These are phyloP conservation scores for Chaetothyriales sp. DNA, from an alignment of 2,329 filamentous ascomycete species.

Conservation along the genomic window DNA sequence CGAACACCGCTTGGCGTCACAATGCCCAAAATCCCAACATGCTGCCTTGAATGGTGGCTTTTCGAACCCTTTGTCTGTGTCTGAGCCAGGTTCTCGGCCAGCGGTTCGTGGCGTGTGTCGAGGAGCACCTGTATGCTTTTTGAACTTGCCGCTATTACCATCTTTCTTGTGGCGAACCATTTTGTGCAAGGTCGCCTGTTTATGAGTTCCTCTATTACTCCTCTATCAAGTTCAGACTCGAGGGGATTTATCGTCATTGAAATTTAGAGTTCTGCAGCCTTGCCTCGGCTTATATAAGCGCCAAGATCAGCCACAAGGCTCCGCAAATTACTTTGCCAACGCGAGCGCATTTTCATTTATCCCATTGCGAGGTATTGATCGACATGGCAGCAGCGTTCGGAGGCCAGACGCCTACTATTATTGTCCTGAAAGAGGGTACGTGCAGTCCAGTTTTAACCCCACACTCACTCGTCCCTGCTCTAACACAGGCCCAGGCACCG, in stretches of 20 bases:
- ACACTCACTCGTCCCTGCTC: slow-evolving; percentile 17
- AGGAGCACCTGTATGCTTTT: slow-evolving; percentile 49
- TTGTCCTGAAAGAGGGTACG: slow-evolving; percentile 93
- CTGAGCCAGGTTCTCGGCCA: slow-evolving; percentile 9
- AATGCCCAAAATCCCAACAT: slow-evolving; percentile 96
- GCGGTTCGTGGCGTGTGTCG: slow-evolving; percentile 37
- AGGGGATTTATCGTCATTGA: not conserved
- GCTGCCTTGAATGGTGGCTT: slow-evolving; percentile 64
- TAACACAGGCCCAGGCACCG: slow-evolving; percentile 53
- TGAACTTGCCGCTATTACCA: slow-evolving; percentile 53
- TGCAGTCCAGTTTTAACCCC: slow-evolving; percentile 18
- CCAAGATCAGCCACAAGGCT: not conserved
- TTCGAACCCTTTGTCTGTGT: slow-evolving; percentile 6
- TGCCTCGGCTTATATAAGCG: not conserved
- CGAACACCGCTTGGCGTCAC: slow-evolving; percentile 90
- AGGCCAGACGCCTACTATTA: slow-evolving; percentile 92
- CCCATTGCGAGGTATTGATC: not conserved
- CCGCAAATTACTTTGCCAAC: not conserved
- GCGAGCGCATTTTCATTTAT: not conserved
- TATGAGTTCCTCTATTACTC: not conserved
- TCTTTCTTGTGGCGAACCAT: slow-evolving; percentile 99
- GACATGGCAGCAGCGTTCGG: slow-evolving; percentile 61
- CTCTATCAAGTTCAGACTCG: not conserved
- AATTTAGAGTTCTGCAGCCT: not conserved
- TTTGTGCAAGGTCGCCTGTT: not conserved